Evolutionary conservation across 345 rosid genomes (phyloP).

Genomic region (Carallia brachiata): DNA sequence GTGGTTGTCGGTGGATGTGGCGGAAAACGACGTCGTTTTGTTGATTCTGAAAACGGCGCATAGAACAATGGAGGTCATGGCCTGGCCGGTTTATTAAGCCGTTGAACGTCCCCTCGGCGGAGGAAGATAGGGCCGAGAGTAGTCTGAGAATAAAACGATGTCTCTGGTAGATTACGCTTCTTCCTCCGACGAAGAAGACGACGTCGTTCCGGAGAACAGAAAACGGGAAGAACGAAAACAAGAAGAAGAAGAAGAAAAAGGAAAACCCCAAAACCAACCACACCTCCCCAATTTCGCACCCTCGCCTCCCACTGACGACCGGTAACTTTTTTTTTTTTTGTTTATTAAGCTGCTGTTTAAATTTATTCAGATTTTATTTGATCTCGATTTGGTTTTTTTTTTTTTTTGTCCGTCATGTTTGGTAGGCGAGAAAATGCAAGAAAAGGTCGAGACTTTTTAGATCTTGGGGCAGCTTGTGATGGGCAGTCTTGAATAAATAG

Average conservation of each 20-base stretch:
- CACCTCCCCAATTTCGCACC: constrained; percentile 10
- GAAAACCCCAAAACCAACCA: constrained; percentile 8
- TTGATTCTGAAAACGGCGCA: too few relatives aligned
- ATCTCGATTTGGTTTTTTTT: neutral
- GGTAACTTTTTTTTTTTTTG: constrained; percentile 24
- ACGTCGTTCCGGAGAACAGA: constrained; percentile 36
- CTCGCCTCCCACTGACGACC: constrained; percentile 22
- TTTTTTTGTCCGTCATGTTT: neutral
- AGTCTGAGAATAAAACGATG: constrained; percentile 30
- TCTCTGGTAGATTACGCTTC: constrained; percentile 71
- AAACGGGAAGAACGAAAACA: constrained; percentile 6
- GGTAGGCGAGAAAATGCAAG: neutral
- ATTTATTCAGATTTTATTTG: neutral
- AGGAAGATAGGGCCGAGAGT: neutral
- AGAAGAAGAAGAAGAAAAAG: constrained; percentile 10
- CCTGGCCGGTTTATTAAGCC: too few relatives aligned
- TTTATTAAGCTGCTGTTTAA: neutral
- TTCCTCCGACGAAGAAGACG: constrained; percentile 42
- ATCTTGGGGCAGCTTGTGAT: neutral
- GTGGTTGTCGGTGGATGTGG: too few relatives aligned
- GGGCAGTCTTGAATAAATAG: too few relatives aligned
- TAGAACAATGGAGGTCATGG: too few relatives aligned
- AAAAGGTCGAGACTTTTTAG: neutral
- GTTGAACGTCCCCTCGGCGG: too few relatives aligned
- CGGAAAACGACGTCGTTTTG: too few relatives aligned